Evolutionary conservation across 2,329 filamentous ascomycete species (phyloP), one percentile per base, ranked within the genome.

Genomic region (Aureobasidium sp.): DNA sequence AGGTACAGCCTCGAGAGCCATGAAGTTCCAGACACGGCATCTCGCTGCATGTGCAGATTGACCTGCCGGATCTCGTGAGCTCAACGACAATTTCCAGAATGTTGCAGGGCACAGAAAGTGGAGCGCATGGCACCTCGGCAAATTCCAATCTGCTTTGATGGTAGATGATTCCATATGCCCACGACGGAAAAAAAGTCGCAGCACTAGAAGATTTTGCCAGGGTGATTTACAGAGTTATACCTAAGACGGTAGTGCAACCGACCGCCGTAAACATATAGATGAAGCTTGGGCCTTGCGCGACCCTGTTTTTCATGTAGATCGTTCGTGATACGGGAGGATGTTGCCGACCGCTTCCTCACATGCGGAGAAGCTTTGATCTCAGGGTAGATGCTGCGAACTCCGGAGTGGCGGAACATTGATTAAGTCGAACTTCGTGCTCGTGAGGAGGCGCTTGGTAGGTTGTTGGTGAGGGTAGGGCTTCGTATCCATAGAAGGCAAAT

Each of bases 341-440:
- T 19, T 32, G 41, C 41, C 41, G 27, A 45, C 29, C 29, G 14
- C 17, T 34, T 29, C 8, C 41, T 45, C 19, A 22, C 41, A 45
- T 45, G 41, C 41, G 41, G 29, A 45, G 27, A 45, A 45, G 41
- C 29, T 45, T 45, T 45, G 41, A 24, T 45, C 41, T 45, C 41
- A 45, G n/a, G 10, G 41, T 21, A 44, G 32, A 16, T 44, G 27
- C 17, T 44, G 25, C 41, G 32, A 21, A 30, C 27, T 8, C 22
- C 27, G 24, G 17, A 21, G 17, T 6, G 14, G 4, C 27, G 40
- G 25, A 21, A 6, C 17, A 21, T 30, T 11, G 16, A 30, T 27
- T n/a, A n/a, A n/a, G n/a, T n/a, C n/a, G n/a, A n/a, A n/a, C n/a
- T n/a, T n/a, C n/a, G n/a, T n/a, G n/a, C n/a, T n/a, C n/a, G n/a